phyloP scores from a whole-genome alignment of 2,329 filamentous ascomycete genomes.

The Pseudogymnoascus sp. region DNA sequence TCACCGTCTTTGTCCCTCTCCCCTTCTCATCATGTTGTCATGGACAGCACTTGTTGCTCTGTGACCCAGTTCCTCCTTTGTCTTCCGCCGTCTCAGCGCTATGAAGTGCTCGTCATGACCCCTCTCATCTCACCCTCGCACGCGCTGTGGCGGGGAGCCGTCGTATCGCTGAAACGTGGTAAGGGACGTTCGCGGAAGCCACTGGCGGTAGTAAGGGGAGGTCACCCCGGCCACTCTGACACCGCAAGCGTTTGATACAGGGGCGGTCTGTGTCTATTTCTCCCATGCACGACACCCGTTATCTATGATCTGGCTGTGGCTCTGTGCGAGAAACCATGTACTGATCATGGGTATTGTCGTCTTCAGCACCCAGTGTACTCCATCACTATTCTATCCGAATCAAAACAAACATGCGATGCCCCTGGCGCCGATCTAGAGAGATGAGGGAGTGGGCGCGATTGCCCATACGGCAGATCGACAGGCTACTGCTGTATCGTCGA shows the following conservation, averaged over 20 bases:
- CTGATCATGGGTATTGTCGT: background rate
- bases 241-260: conserved; percentile 5
- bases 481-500: background rate
- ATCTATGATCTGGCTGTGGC: background rate
- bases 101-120: background rate
- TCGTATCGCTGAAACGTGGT: conserved; percentile 9
- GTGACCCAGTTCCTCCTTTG: background rate
- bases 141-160: conserved; percentile 1
- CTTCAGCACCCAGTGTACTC: background rate
- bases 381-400: conserved; percentile 6
- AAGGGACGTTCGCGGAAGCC: conserved; percentile 1
- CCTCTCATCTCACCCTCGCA: conserved; percentile 8
- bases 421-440: background rate
- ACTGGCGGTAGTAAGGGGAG: conserved; percentile 2
- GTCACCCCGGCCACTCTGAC: background rate
- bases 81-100: background rate
- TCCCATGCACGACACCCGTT: conserved; percentile 1
- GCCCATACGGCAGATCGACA: conserved; percentile 8
- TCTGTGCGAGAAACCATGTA: conserved; percentile 9
- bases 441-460: conserved; percentile 1
- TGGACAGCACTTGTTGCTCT: background rate
- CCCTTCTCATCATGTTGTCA: background rate
- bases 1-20: background rate
- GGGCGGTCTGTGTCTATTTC: background rate
- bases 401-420: conserved; percentile 5